Base-by-base conservation (phyloP, 169 alveolate genomes). In the Cryptosporidium sp. region DNA sequence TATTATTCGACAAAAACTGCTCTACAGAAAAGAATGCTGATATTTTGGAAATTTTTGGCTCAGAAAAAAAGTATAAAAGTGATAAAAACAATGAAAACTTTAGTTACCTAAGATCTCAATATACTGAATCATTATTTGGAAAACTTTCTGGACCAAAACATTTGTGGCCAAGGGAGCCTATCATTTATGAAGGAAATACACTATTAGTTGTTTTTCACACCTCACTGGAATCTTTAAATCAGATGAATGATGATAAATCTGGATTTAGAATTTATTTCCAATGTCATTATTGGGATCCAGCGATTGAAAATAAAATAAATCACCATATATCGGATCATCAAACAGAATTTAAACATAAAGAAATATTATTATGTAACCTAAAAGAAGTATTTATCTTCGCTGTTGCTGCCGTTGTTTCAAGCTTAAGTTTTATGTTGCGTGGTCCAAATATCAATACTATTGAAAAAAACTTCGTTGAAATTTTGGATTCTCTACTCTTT, bases 1-100 rank as follows among this genome's bases (percentile, higher is more conserved):
- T 85, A 9, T 37, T 71, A 18, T 85, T 85, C 33, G 92, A 69
- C 37, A 61, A 59, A 10, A 71, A 70, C 23, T 85, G 92, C 80
- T 61, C 41, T 10, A 69, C 86, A 26, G 33, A 50, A 52, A 61
- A 58, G 3, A 35, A 71, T n/a, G 58, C 6, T 21, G 92, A 85
- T 37, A 71, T 35, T n/a, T 39, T 85, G 33, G 70, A 85, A 51
- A 71, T 71, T 31, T 71, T 71, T 51, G 58, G 67, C 5, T 31
- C 43, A 23, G 21, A 2, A 14, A 0, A 51, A 51, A 43, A 41
- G 12, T 51, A 35, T 23, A 14, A 6, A 35, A 71, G 50, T 51
- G 31, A 16, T 18, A 31, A 14, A 12, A 23, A 10, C 10, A 48
- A 12, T 18, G 23, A 71, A 0, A 18, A 45, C 1, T 31, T 71